Percentiles rank a stretch among this genome's conserved stretches.
Conservation (phyloP, 345 rosid species). For the Conringia planisiliqua region DNA sequence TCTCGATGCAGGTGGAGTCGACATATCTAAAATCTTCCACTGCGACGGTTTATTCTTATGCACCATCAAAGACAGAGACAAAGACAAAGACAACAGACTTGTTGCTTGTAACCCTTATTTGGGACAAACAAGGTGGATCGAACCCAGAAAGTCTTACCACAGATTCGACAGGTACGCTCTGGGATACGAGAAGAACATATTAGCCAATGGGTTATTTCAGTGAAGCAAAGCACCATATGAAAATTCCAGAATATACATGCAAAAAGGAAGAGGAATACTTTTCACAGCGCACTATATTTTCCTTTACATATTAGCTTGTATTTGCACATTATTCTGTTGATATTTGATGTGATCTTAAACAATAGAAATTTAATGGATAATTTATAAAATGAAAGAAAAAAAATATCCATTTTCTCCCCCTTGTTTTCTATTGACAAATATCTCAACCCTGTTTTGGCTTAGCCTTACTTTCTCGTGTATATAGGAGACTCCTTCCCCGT, state of each 20-base stretch:
- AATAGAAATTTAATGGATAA: conserved; percentile 11
- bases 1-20: neutral
- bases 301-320: conserved; percentile 1
- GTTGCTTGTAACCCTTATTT: neutral
- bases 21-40: neutral
- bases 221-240: too few relatives aligned
- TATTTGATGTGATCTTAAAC: conserved; percentile 4
- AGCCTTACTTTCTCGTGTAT: conserved; percentile 14
- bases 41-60: neutral
- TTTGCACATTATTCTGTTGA: neutral
- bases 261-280: neutral
- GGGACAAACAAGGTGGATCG: neutral
- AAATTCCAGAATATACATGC: too few relatives aligned
- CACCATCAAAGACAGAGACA: neutral
- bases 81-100: neutral
- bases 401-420: conserved; percentile 1
- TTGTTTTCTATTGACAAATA: conserved; percentile 25
- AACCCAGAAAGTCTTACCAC: neutral
- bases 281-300: neutral
- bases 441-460: conserved; percentile 27
- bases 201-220: too few relatives aligned
- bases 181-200: neutral
- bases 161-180: neutral
- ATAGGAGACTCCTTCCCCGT: neutral
- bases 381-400: conserved; percentile 7